phyloP scores from a whole-genome alignment of 2,329 filamentous ascomycete species.

The Clonostachys solani region DNA sequence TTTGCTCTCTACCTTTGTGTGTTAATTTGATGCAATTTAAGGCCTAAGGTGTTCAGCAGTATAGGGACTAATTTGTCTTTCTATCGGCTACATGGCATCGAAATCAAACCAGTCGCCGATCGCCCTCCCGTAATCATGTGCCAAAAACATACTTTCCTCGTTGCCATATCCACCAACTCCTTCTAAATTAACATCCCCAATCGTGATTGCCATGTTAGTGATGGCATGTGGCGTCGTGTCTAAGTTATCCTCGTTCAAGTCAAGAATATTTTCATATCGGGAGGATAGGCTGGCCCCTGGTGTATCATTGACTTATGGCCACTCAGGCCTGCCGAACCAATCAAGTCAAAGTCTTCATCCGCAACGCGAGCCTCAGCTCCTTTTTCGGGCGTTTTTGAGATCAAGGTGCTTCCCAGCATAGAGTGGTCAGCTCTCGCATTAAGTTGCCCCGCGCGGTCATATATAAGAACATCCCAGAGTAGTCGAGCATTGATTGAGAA shows the following conservation, averaged over 20 bases:
- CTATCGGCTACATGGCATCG: not conserved
- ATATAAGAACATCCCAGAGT: conserved; percentile 28
- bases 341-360: conserved; percentile 23
- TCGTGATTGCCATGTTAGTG: not conserved
- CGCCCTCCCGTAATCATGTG: conserved; percentile 25
- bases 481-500: conserved; percentile 25
- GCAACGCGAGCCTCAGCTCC: conserved; percentile 1
- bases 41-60: no score
- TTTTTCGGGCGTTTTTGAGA: not conserved
- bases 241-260: conserved; percentile 2
- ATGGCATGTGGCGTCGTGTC: not conserved
- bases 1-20: no score
- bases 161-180: conserved; percentile 10
- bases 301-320: conserved; percentile 28
- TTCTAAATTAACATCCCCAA: conserved; percentile 10
- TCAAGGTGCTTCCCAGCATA: conserved; percentile 11
- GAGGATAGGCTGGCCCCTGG: conserved; percentile 25
- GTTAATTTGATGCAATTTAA: no score
- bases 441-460: conserved; percentile 21
- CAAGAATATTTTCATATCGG: conserved; percentile 11
- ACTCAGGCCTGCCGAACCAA: conserved; percentile 29
- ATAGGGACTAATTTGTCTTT: no score
- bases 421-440: conserved; percentile 12
- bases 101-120: conserved; percentile 26
- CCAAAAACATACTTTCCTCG: conserved; percentile 21